Evolutionary conservation across 2,329 filamentous ascomycete species (phyloP), one percentile per base, ranked within the genome.

Genomic region (Pleomassaria siparia): DNA sequence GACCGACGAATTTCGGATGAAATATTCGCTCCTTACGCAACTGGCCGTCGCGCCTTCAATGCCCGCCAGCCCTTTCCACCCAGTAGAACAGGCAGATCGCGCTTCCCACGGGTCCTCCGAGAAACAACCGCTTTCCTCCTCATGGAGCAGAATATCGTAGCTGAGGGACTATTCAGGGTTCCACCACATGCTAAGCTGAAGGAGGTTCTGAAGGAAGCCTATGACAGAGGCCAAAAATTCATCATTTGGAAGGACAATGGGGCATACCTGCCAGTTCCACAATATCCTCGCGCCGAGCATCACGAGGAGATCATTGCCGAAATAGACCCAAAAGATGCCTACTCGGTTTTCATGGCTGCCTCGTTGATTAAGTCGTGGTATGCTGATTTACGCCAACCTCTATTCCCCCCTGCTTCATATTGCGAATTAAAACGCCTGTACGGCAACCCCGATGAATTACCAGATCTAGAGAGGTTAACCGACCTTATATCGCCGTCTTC

Each of bases 331-430:
- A 70, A 69, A 43, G 77, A 81, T 53, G 74, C 79, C 5, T 82
- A 80, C 58, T 75, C 76, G 2, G 76, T 80, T 2, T 77, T 77
- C 54, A 72, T 78, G 48, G 78, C 79, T 3, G 77, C 79, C 9
- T 76, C 73, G 6, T 55, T 82, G 36, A 76, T 81, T 64, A 82
- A 82, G 59, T 62, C 74, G 8, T 82, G 80, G 77, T 82, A 82
- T 51, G 69, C 78, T 21, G 75, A 77, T 32, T 64, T 82, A 9
- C 72, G 74, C 18, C 71, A 77, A 44, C 79, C 80, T 2, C 70
- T 82, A 44, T 76, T 82, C 47, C 76, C 78, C 0, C 69, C 71
- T 24, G 70, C 72, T 7, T 73, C 70, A 41, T 82, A 82, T 53
- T 59, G 69, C n/a, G 70, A 73, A 13, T 51, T 80, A 29, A 72